Base-by-base conservation (phyloP, 2,329 filamentous ascomycete genomes). In the Pseudogymnoascus sp. region DNA sequence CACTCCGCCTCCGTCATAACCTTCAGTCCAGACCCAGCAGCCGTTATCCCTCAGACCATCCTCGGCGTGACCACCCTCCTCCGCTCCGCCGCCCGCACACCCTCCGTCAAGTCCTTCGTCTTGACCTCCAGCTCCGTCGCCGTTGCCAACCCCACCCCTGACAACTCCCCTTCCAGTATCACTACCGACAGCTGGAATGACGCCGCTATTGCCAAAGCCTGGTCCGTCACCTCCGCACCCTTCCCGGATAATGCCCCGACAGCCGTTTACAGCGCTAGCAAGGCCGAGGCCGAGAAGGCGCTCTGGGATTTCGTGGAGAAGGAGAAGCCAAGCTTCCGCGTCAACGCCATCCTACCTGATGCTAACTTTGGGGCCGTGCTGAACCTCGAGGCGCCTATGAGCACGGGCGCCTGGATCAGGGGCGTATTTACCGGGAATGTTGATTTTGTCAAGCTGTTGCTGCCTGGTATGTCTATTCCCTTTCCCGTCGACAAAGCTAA, bases 31-130 rank as follows among this genome's bases (percentile, higher is more conserved):
- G 60, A 63, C 5, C 68, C 64, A 9, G 45, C 66, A 6, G 63
- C 63, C 33, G 66, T 72, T 19, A 62, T 62, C 8, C 41, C 41
- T 1, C 8, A 28, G 4, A 52, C 23, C 23, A 18, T 30, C 23
- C 26, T 5, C 1, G 41, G 41, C 26, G 23, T 52, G 15, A 52
- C 23, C 4, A 18, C 41, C 8, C 23, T 52, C 41, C 41, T 52
- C n/a, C 23, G 23, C n/a, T 52, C 41, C 26, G 41, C 41, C 23
- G 8, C 41, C 4, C 9, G n/a, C 26, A 6, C 41, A 1, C 62
- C 71, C 0, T 68, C 67, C 4, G 68, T 80, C 0, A 72, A 71
- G 59, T 69, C 73, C 1, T 72, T 78, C 28, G 73, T 79, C 3
- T 63, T 74, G 35, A 76, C 74, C 0, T 74, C 71, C 15, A 75